These are phyloP conservation scores for Trichothecium sympodiale DNA, from an alignment of 2,329 filamentous ascomycete species.

Conservation along the genomic window DNA sequence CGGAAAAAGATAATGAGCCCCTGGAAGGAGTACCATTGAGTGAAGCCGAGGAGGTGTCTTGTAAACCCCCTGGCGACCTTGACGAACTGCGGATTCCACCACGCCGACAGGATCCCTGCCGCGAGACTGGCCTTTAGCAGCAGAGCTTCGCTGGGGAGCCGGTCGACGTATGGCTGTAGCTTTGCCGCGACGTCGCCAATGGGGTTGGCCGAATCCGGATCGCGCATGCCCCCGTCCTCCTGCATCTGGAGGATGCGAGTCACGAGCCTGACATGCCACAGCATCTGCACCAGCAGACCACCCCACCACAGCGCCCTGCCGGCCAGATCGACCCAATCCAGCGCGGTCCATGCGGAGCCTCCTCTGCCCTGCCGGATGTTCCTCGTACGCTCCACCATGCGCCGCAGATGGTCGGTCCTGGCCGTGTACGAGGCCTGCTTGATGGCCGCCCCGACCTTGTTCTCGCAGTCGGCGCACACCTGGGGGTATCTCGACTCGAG, in stretches of 20 bases:
- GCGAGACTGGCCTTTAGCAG: constrained; percentile 36
- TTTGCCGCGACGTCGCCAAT: not conserved
- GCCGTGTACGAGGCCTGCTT: constrained; percentile 66
- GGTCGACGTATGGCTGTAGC: not conserved
- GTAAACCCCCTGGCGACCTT: constrained; percentile 49
- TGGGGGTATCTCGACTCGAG: constrained; percentile 81
- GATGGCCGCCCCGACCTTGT: constrained; percentile 59
- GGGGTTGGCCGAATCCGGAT: constrained; percentile 16
- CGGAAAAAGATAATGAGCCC: constrained; percentile 45
- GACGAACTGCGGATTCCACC: constrained; percentile 60
- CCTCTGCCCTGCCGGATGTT: constrained; percentile 12
- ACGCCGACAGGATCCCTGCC: constrained; percentile 40
- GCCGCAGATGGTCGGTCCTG: constrained; percentile 67
- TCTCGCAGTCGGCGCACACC: constrained; percentile 72
- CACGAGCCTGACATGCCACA: constrained; percentile 35
- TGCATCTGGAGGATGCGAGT: constrained; percentile 12
- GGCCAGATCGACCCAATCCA: constrained; percentile 31
- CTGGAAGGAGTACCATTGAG: constrained; percentile 58
- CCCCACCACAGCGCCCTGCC: constrained; percentile 36
- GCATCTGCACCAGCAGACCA: constrained; percentile 32
- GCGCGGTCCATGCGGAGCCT: constrained; percentile 6
- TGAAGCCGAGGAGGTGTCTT: constrained; percentile 47
- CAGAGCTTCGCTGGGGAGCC: constrained; percentile 26
- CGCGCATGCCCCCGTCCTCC: constrained; percentile 17
- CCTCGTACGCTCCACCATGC: constrained; percentile 59